Evolutionary conservation across 768 basidiomycete species (phyloP), one percentile per base, ranked within the genome.

Genomic region (Lentinula guzmanii): DNA sequence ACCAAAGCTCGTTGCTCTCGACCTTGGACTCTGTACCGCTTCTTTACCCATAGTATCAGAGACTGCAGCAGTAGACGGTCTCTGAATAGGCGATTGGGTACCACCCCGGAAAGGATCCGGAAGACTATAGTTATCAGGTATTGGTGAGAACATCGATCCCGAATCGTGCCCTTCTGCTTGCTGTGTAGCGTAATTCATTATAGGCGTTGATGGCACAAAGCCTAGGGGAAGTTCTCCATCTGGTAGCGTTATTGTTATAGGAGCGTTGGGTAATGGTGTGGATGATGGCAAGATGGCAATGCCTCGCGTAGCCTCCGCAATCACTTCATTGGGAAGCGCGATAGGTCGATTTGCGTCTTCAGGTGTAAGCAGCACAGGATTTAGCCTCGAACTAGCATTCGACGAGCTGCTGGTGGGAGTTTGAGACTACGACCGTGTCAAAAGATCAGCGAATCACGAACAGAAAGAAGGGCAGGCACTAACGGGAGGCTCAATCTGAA

Each of bases 401-500:
- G 59, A 39, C 5, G 31, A 34, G 28, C 18, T 35, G 21, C n/a
- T 51, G 15, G 59, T 60, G 9, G 59, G 59, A 28, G 59, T 42
- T 43, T 60, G 50, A 16, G 59, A 60, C 59, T 60, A 37, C 18
- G 53, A 9, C 8, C 10, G 24, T 28, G 10, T 37, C 10, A 57
- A 9, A 33, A 33, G n/a, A 50, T 11, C 15, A 9, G 16, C 6
- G 16, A 50, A 50, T 7, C 24, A 33, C 11, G 11, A 39, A 34
- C 4, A 21, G 16, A 39, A 5, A 21, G 16, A 39, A 5, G 5
- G 13, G 5, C 11, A 45, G 31, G 7, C 34, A 56, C 63, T 37
- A 34, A 63, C 63, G 33, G 63, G 63, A 15, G 63, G 63, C 54
- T 63, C 59, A 24, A 63, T 63, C 18, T 48, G 41, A 33, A 63